A percentile compares a stretch with the other conserved stretches of the same genome.
These are phyloP conservation scores for Paramarasmius palmivorus DNA, from an alignment of 1,284 basidiomycete species.

Conservation along the genomic window DNA sequence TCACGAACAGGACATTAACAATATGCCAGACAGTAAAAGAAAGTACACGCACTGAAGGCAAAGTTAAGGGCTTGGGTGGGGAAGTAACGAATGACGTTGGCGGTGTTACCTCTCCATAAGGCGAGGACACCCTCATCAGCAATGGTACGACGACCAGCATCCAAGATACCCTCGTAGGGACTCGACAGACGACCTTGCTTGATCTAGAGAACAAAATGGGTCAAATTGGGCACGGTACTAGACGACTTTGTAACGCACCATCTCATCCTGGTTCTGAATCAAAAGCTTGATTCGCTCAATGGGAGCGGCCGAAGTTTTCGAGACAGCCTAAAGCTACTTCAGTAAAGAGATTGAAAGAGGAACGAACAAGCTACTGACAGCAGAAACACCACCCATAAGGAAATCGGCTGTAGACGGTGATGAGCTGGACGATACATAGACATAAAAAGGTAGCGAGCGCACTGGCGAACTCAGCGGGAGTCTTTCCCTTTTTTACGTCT, in stretches of 20 bases:
- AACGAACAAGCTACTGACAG: constrained; percentile 49
- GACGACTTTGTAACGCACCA: constrained; percentile 47
- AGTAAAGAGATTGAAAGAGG: constrained; percentile 17
- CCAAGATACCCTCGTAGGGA: constrained; percentile 92
- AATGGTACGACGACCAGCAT: constrained; percentile 89
- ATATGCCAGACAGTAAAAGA: too few species aligned
- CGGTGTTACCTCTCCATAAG: constrained; percentile 95
- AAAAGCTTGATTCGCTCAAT: constrained; percentile 99
- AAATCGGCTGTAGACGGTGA: constrained; percentile 69
- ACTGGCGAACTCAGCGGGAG: constrained; percentile 74
- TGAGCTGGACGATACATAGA: constrained; percentile 29
- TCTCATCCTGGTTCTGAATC: constrained; percentile 97
- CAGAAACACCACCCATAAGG: constrained; percentile 91
- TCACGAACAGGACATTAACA: constrained; percentile 17
- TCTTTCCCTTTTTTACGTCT: constrained; percentile 75
- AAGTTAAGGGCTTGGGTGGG: constrained; percentile 96
- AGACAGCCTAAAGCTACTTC: constrained; percentile 75
- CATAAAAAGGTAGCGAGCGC: constrained; percentile 7
- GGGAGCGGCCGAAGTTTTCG: constrained; percentile 97
- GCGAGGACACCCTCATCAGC: constrained; percentile 89
- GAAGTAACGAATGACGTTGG: constrained; percentile 99
- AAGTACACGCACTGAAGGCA: constrained; percentile 75
- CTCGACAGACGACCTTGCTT: constrained; percentile 92
- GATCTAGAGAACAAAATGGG: constrained; percentile 54
- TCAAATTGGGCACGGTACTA: neutral